A percentile compares a stretch with the other conserved stretches of the same genome.
phyloP scores from a whole-genome alignment of 305 asterid genomes.

The Coffea humblotiana region DNA sequence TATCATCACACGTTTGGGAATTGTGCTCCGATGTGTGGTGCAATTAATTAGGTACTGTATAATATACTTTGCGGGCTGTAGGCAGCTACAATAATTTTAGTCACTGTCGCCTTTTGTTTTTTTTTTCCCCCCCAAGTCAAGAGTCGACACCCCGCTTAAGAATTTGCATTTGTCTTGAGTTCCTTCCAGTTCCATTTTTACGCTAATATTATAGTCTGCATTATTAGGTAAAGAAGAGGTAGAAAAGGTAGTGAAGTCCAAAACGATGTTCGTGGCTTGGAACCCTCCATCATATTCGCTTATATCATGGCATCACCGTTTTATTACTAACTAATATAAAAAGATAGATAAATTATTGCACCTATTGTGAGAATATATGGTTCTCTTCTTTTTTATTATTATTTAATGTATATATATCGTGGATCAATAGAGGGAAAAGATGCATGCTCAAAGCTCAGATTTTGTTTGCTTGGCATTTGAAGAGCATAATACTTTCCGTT shows the following conservation, averaged over 20 bases:
- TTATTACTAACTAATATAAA: no score
- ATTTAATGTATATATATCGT: not conserved
- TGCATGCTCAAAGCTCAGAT: slow-evolving; percentile 4
- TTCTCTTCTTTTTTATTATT: not conserved
- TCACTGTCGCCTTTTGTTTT: not conserved
- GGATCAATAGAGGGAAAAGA: slow-evolving; percentile 1
- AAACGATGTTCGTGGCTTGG: slow-evolving; percentile 15
- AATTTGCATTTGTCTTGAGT: not conserved
- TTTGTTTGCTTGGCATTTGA: slow-evolving; percentile 6
- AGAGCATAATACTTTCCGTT: not conserved
- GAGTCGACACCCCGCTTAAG: not conserved
- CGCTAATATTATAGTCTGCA: slow-evolving; percentile 9
- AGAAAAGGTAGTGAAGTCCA: slow-evolving; percentile 15
- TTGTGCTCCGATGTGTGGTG: not conserved
- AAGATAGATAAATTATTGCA: not conserved
- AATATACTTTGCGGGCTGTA: not conserved
- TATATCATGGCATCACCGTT: no score
- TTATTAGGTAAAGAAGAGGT: not conserved
- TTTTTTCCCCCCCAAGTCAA: not conserved
- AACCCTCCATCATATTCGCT: not conserved
- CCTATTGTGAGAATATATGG: slow-evolving; percentile 15
- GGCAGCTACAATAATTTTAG: not conserved
- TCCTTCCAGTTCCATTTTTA: not conserved
- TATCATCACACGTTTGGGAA: not conserved
- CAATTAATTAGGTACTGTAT: not conserved